Evolutionary conservation across 148 eudicot genomes (phyloP).

Genomic region (Nepenthes mirabilis): DNA sequence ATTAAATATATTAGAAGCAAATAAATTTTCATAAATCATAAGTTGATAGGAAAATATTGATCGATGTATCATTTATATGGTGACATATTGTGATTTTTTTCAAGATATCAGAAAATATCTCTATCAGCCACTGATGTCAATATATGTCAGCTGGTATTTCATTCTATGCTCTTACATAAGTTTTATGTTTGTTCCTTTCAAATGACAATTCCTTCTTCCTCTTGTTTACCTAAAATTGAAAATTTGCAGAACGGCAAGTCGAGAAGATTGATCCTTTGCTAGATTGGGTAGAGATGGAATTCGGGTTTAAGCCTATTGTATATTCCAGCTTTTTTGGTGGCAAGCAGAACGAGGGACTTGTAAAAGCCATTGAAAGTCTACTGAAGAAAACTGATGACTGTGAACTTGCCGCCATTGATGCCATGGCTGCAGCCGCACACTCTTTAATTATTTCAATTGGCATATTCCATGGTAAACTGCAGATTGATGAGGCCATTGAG

Average conservation of each 20-base stretch:
- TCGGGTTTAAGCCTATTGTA: conserved; percentile 72
- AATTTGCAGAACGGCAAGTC: conserved; percentile 61
- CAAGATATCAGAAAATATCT: too few species aligned
- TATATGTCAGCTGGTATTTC: too few species aligned
- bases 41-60: too few species aligned
- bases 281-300: conserved; percentile 75
- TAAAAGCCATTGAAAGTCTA: conserved; percentile 49
- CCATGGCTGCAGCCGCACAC: conserved; percentile 74
- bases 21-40: too few species aligned
- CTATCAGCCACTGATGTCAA: too few species aligned
- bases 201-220: background rate
- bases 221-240: background rate
- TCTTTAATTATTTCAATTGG: conserved; percentile 69
- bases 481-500: conserved; percentile 76
- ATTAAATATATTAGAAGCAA: too few species aligned
- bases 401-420: conserved; percentile 90
- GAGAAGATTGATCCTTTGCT: conserved; percentile 80
- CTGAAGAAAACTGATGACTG: conserved; percentile 61
- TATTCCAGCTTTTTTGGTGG: conserved; percentile 83
- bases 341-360: conserved; percentile 75
- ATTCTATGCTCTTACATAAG: too few species aligned
- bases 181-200: background rate
- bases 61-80: too few species aligned
- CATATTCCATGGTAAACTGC: conserved; percentile 47
- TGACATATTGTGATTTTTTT: too few species aligned